Percentiles rank a stretch among this genome's conserved stretches.
phyloP scores from a whole-genome alignment of 257 asterid genomes.

The Nicotiana noctiflora region DNA sequence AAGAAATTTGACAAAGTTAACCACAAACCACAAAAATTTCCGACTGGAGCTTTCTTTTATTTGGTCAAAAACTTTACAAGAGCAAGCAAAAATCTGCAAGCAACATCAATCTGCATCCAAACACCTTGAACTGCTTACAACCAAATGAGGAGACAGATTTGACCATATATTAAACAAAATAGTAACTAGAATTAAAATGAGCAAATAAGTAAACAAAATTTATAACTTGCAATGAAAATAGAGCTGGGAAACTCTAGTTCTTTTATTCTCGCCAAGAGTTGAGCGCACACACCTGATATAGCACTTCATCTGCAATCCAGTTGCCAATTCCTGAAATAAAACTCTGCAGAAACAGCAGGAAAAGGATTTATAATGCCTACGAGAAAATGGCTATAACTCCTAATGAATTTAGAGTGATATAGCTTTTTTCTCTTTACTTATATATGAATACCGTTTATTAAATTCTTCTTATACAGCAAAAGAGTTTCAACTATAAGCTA shows the following conservation, averaged over 20 bases:
- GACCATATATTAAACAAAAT: not conserved
- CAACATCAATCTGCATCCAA: not conserved
- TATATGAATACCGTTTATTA: not conserved
- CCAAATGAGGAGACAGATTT: not conserved
- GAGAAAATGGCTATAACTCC: not conserved
- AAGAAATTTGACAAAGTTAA: conserved; percentile 14
- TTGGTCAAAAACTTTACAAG: not conserved
- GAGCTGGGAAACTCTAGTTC: conserved; percentile 6
- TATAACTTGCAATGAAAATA: not conserved
- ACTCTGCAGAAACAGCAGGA: conserved; percentile 48
- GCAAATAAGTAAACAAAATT: not conserved
- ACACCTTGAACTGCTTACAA: not conserved
- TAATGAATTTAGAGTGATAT: not conserved
- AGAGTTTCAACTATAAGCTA: not conserved
- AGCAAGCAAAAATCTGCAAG: not conserved
- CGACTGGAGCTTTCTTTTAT: not conserved
- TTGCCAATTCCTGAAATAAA: conserved; percentile 96
- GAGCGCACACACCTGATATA: conserved; percentile 69
- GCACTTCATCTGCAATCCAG: conserved; percentile 99
- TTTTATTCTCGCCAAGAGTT: conserved; percentile 1
- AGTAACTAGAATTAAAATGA: conserved; percentile 11
- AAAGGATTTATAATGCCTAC: not conserved
- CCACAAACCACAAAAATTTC: not conserved
- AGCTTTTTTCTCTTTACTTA: not conserved
- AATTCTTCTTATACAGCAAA: not conserved